Percentiles rank a stretch among this genome's conserved stretches.
These are phyloP conservation scores for Spergularia bocconei DNA, from an alignment of 148 eudicot species.

Conservation along the genomic window DNA sequence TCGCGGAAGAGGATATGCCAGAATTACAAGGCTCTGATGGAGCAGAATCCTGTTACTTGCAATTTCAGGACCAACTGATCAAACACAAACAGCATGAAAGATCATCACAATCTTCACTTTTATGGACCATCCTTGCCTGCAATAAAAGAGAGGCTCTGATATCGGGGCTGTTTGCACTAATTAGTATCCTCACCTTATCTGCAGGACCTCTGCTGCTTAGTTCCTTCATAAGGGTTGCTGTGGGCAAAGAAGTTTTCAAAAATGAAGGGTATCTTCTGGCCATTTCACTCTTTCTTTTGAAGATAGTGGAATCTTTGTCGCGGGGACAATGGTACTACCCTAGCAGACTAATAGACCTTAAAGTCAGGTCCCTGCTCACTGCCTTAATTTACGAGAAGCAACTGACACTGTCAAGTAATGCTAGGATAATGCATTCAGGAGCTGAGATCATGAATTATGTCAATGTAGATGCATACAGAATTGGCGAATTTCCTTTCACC, in stretches of 20 bases:
- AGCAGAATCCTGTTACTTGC: conserved; percentile 40
- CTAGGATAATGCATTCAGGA: conserved; percentile 53
- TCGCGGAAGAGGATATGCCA: conserved; percentile 50
- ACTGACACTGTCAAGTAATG: conserved; percentile 55
- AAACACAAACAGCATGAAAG: conserved; percentile 25
- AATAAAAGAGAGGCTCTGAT: conserved; percentile 38
- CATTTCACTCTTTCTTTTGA: conserved; percentile 48
- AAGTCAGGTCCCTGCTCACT: conserved; percentile 60
- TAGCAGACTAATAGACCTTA: conserved; percentile 56
- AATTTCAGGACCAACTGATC: conserved; percentile 34
- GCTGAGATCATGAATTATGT: conserved; percentile 82
- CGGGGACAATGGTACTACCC: conserved; percentile 79
- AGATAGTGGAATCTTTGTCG: conserved; percentile 64
- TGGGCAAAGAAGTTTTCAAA: conserved; percentile 28
- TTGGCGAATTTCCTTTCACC: conserved; percentile 87
- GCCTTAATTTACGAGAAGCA: conserved; percentile 83
- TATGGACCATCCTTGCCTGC: conserved; percentile 41
- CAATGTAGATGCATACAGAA: conserved; percentile 67
- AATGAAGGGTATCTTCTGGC: conserved; percentile 62
- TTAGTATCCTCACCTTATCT: conserved; percentile 44
- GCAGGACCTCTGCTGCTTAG: conserved; percentile 48
- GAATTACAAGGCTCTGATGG: conserved; percentile 35
- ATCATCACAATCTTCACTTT: conserved; percentile 19
- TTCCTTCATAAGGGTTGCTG: conserved; percentile 40
- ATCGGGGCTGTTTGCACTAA: conserved; percentile 47